phyloP scores from a whole-genome alignment of 2,329 filamentous ascomycete genomes.

The Macrophomina tecta region DNA sequence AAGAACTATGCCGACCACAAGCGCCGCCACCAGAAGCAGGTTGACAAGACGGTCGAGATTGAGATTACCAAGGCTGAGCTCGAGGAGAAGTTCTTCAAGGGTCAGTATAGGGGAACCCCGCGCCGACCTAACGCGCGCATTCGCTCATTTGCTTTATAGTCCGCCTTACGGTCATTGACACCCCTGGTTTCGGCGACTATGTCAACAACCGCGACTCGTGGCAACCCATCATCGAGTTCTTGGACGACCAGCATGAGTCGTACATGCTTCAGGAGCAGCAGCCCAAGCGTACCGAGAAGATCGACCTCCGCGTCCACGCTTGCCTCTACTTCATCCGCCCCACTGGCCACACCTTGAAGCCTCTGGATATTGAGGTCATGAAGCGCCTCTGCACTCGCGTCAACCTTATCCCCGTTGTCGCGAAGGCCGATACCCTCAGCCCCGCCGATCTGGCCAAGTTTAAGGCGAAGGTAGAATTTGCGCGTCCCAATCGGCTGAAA shows the following conservation, averaged over 20 bases:
- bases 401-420: conserved; percentile 97
- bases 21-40: conserved; percentile 97
- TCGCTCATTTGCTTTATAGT: conserved; percentile 61
- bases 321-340: conserved; percentile 99
- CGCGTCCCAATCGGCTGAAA: background rate
- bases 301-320: conserved; percentile 96
- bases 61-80: conserved; percentile 99
- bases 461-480: conserved; percentile 80
- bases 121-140: conserved; percentile 8
- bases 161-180: conserved; percentile 97
- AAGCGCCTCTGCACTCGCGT: conserved; percentile 98
- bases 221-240: conserved; percentile 99
- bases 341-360: conserved; percentile 97
- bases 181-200: conserved; percentile 98
- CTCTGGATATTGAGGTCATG: conserved; percentile 99
- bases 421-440: conserved; percentile 97
- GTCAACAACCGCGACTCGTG: conserved; percentile 99
- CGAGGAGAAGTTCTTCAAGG: conserved; percentile 99
- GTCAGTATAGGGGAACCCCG: conserved; percentile 54
- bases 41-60: conserved; percentile 99
- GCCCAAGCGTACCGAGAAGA: conserved; percentile 96
- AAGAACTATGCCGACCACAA: conserved; percentile 99
- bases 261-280: conserved; percentile 99
- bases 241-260: conserved; percentile 99
- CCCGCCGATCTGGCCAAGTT: conserved; percentile 89